Base-by-base conservation (phyloP, 139 green algal species). In the Chlamydomonas asymmetrica region DNA sequence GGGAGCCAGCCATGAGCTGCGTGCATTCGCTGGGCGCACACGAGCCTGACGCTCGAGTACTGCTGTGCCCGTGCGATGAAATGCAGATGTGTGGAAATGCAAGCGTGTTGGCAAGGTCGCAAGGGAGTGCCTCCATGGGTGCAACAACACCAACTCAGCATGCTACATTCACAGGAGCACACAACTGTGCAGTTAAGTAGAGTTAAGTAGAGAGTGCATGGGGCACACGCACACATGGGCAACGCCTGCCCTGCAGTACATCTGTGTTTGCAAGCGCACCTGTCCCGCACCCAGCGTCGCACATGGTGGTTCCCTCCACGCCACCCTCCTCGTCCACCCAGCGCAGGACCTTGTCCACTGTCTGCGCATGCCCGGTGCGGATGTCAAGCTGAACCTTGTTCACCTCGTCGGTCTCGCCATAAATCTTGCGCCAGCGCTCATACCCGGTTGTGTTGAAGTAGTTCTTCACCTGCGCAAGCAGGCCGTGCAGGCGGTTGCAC, bases 311-410 rank as follows among this genome's bases (percentile, higher is more conserved):
- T 59, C 93, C 97, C 72, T 88, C 63, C 27, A 98, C 38, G 45
- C 81, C 75, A 16, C 90, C 91, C 76, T 98, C 92, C 66, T 88
- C 81, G 50, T 91, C 85, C 54, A 98, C 43, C 95, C 94, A 98
- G 18, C 65, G 77, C 2, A 98, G 84, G 57, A 97, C 91, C 88
- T 99, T 99, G n/a, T 98, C 94, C 29, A 99, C 95, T 0, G 96
- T 99, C 82, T 97, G 84, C 5, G 93, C 93, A 41, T 99, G 96
- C 29, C 96, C 96, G 2, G 23, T 79, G 22, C 94, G 81, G 75
- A 99, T 99, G 88, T 99, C 95, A 64, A 97, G 81, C 87, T 99
- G 95, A 43, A 97, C 95, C 82, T 96, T 98, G 92, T 98, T 99
- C 64, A 99, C 96, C 34, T 99, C 97, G 71, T 98, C 96, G 16